Conservation (phyloP, 805 yeast genomes). For the Jamesozyma rosinii region DNA sequence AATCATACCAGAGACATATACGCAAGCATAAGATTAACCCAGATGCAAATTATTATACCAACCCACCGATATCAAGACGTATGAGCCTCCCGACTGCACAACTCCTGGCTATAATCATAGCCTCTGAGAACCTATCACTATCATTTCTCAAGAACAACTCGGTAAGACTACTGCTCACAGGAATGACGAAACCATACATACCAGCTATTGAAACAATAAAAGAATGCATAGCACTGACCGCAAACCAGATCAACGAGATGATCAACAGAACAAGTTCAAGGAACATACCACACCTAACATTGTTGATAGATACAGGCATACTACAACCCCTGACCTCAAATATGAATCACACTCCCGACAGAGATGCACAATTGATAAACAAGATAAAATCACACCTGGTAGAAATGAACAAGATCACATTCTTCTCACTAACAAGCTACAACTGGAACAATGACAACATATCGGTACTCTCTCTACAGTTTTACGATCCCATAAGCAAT, state of each 20-base stretch:
- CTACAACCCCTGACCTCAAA: no score
- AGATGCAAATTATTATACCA: slow-evolving; percentile 1
- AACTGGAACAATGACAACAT: slow-evolving; percentile 3
- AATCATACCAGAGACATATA: slow-evolving; percentile 7
- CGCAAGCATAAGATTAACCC: slow-evolving; percentile 8
- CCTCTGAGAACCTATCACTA: slow-evolving; percentile 15
- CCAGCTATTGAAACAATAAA: slow-evolving; percentile 4
- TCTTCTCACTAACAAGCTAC: slow-evolving; percentile 9
- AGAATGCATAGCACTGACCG: not conserved
- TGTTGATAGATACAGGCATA: slow-evolving; percentile 5
- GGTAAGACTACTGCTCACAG: slow-evolving; percentile 7
- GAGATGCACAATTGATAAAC: not conserved
- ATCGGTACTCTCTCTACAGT: slow-evolving; percentile 10
- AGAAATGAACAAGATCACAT: slow-evolving; percentile 9
- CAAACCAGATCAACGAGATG: slow-evolving; percentile 8
- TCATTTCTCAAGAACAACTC: slow-evolving; percentile 8
- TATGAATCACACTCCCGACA: no score
- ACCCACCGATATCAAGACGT: not conserved
- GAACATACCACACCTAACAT: slow-evolving; percentile 9
- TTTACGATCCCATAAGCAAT: slow-evolving; percentile 5
- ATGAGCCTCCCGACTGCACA: slow-evolving; percentile 9
- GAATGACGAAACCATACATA: slow-evolving; percentile 2
- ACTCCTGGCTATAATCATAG: slow-evolving; percentile 12
- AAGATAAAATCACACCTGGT: slow-evolving; percentile 5
- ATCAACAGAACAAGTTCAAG: slow-evolving; percentile 10